These are phyloP conservation scores for Ambrosia trifida DNA, from an alignment of 129 eudicot genomes.

Conservation along the genomic window DNA sequence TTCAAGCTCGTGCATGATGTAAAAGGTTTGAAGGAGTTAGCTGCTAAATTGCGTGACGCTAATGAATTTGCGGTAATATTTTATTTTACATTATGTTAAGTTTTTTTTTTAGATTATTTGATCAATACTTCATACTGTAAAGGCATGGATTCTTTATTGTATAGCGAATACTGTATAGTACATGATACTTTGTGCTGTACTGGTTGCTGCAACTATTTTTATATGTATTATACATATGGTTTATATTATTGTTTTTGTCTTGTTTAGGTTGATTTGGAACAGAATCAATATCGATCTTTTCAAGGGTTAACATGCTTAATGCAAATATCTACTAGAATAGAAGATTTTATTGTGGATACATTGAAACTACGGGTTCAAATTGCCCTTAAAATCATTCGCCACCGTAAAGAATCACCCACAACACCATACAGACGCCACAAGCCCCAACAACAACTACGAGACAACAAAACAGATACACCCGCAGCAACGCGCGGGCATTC, in stretches of 20 bases:
- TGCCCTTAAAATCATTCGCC: no score
- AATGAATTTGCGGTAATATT: slow-evolving; percentile 78
- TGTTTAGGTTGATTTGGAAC: slow-evolving; percentile 95
- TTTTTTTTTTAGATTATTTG: neutral
- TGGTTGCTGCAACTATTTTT: neutral
- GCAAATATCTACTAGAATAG: slow-evolving; percentile 97
- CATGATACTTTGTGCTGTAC: neutral
- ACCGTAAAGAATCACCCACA: no score
- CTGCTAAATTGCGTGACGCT: slow-evolving; percentile 59
- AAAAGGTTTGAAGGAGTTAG: slow-evolving; percentile 77
- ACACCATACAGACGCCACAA: no score
- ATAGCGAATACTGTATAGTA: neutral
- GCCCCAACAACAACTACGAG: no score
- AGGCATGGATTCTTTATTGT: slow-evolving; percentile 3
- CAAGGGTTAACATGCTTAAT: slow-evolving; percentile 98
- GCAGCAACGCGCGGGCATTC: no score
- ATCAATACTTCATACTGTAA: neutral
- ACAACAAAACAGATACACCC: no score
- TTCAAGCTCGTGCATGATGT: slow-evolving; percentile 76
- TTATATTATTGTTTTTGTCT: slow-evolving; percentile 20
- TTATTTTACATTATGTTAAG: neutral
- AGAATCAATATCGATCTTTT: slow-evolving; percentile 87
- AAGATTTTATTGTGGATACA: slow-evolving; percentile 92
- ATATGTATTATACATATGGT: slow-evolving; percentile 1
- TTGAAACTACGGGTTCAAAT: slow-evolving; percentile 78